phyloP scores from a whole-genome alignment of 2,329 filamentous ascomycete species.

The Graphilbum fragrans region DNA sequence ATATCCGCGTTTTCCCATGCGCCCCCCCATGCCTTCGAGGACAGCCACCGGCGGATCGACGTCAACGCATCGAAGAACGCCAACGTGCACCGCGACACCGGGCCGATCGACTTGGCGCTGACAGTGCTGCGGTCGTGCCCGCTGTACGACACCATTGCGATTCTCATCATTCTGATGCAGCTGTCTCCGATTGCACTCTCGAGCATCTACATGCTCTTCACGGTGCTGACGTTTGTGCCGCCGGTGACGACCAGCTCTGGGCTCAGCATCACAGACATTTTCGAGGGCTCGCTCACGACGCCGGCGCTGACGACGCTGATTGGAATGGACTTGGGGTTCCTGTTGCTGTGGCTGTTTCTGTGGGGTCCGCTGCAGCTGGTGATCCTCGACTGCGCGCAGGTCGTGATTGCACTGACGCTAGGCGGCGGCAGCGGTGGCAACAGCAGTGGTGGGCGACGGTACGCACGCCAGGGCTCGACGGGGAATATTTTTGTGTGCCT shows the following conservation, averaged over 20 bases:
- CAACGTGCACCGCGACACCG: constrained; percentile 56
- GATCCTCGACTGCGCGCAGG: constrained; percentile 80
- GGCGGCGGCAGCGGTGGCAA: constrained; percentile 52
- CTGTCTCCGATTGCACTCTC: constrained; percentile 80
- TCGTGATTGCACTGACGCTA: constrained; percentile 82
- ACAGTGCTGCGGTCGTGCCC: constrained; percentile 86
- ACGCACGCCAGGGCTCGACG: constrained; percentile 53
- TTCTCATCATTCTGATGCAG: constrained; percentile 90
- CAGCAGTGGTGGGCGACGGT: constrained; percentile 25
- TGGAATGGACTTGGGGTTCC: constrained; percentile 70
- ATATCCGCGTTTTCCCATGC: constrained; percentile 8
- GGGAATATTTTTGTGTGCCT: constrained; percentile 63
- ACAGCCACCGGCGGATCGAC: constrained; percentile 53
- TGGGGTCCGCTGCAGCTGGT: constrained; percentile 82
- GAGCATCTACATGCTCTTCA: constrained; percentile 83
- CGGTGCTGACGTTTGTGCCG: constrained; percentile 83
- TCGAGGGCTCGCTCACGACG: constrained; percentile 75
- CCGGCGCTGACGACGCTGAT: constrained; percentile 77
- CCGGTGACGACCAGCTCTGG: constrained; percentile 68
- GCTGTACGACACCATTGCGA: constrained; percentile 88
- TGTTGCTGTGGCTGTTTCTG: constrained; percentile 77
- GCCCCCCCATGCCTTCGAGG: constrained; percentile 24
- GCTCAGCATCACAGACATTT: constrained; percentile 78
- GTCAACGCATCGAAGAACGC: constrained; percentile 57
- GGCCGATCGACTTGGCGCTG: constrained; percentile 63